phyloP scores from a whole-genome alignment of 495 filamentous ascomycete species.

The Penicillium argentinense region DNA sequence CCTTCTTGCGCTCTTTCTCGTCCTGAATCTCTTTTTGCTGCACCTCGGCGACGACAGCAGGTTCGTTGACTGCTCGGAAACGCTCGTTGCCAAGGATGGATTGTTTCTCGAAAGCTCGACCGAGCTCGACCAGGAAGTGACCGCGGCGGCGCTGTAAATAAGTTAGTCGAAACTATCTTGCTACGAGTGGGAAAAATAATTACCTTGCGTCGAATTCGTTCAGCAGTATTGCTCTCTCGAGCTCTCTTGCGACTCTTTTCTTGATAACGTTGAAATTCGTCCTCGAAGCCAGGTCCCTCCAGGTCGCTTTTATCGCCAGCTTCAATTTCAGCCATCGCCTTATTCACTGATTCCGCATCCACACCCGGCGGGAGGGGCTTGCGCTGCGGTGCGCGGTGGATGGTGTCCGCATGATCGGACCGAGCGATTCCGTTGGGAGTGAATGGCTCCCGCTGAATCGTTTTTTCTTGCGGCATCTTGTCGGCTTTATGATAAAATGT shows the following conservation, averaged over 20 bases:
- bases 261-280: constrained; percentile 53
- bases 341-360: constrained; percentile 67
- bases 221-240: constrained; percentile 55
- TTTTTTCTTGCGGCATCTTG: constrained; percentile 19
- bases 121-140: constrained; percentile 46
- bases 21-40: constrained; percentile 86
- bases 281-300: constrained; percentile 62
- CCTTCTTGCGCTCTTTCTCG: constrained; percentile 99
- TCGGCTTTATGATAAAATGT: constrained; percentile 30
- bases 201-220: constrained; percentile 60
- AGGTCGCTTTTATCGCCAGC: constrained; percentile 63
- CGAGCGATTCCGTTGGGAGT: constrained; percentile 20
- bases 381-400: constrained; percentile 12
- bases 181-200: not conserved
- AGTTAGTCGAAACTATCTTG: constrained; percentile 10
- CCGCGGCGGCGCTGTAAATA: constrained; percentile 55
- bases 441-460: constrained; percentile 6
- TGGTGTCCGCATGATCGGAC: not conserved
- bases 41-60: constrained; percentile 77
- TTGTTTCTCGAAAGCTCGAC: constrained; percentile 53
- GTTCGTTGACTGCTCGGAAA: constrained; percentile 57
- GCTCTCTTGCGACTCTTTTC: constrained; percentile 60
- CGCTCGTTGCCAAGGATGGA: constrained; percentile 52
- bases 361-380: constrained; percentile 27
- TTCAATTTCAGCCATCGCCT: constrained; percentile 66